A percentile compares a stretch with the other conserved stretches of the same genome.
phyloP scores from a whole-genome alignment of 1,284 basidiomycete species.

The Tetrapyrgos nigripes region DNA sequence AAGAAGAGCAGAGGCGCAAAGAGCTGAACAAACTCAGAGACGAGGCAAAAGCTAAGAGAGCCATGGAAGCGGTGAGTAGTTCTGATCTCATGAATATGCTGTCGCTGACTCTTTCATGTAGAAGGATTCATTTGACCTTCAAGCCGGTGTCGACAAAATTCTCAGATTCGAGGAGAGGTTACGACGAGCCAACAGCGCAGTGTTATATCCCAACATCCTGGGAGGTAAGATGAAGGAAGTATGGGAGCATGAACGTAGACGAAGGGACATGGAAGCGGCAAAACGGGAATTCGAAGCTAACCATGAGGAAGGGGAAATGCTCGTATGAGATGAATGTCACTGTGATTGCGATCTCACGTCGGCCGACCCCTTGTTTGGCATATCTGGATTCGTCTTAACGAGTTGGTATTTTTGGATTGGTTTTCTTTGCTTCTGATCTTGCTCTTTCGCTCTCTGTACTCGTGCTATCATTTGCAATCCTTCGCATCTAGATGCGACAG shows the following conservation, averaged over 20 bases:
- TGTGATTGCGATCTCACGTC: too few relatives aligned
- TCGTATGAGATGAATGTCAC: background rate
- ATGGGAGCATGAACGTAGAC: conserved; percentile 39
- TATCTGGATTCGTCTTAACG: too few relatives aligned
- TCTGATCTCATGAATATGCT: background rate
- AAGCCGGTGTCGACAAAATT: conserved; percentile 73
- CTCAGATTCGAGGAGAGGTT: conserved; percentile 67
- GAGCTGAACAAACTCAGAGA: conserved; percentile 75
- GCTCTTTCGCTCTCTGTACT: too few relatives aligned
- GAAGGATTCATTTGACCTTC: conserved; percentile 72
- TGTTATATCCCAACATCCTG: conserved; percentile 70
- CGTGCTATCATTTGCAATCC: too few relatives aligned
- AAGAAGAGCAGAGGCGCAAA: conserved; percentile 71
- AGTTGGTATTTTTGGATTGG: too few relatives aligned
- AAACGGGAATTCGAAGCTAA: conserved; percentile 23
- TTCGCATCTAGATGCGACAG: too few relatives aligned
- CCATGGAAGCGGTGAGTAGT: conserved; percentile 57
- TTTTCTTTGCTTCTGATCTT: too few relatives aligned
- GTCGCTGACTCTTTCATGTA: conserved; percentile 31
- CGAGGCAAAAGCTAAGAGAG: conserved; percentile 66
- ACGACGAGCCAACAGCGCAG: conserved; percentile 52
- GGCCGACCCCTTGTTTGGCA: too few relatives aligned
- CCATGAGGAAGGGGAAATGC: conserved; percentile 44
- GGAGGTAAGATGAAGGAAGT: conserved; percentile 65
- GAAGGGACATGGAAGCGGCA: conserved; percentile 29